phyloP scores from a whole-genome alignment of 2,329 filamentous ascomycete species.

The Curvularia hawaiiensis region DNA sequence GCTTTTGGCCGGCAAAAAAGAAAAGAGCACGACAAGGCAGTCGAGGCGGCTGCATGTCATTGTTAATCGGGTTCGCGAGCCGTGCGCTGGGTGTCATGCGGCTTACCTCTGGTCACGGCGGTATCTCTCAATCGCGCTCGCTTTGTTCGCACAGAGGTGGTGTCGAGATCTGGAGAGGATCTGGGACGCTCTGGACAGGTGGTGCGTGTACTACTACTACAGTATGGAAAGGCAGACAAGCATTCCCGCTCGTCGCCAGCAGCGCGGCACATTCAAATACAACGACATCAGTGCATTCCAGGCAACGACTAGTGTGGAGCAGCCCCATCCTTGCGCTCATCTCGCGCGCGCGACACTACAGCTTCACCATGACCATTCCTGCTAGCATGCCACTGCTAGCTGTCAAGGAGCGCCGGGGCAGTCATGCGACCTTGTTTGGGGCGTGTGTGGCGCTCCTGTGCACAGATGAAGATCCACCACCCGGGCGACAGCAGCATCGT shows the following conservation, averaged over 20 bases:
- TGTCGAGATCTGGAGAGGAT: slow-evolving; percentile 2
- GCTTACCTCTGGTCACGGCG: slow-evolving; percentile 17
- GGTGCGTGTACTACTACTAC: slow-evolving; percentile 18
- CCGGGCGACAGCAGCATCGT: slow-evolving; percentile 18
- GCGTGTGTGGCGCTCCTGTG: slow-evolving; percentile 42
- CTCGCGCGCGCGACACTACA: slow-evolving; percentile 30
- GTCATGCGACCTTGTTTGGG: slow-evolving; percentile 38
- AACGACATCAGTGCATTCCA: slow-evolving; percentile 36
- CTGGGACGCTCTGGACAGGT: slow-evolving; percentile 24
- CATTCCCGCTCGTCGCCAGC: slow-evolving; percentile 7
- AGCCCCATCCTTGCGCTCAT: slow-evolving; percentile 41
- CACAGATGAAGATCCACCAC: slow-evolving; percentile 32
- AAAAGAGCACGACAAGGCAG: slow-evolving; percentile 1
- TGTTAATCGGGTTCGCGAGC: slow-evolving; percentile 18
- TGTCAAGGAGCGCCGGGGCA: slow-evolving; percentile 36
- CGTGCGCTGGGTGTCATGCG: slow-evolving; percentile 18
- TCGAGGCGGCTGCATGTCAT: slow-evolving; percentile 20
- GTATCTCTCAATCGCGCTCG: not conserved
- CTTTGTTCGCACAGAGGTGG: slow-evolving; percentile 7
- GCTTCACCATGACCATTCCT: slow-evolving; percentile 36
- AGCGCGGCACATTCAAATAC: slow-evolving; percentile 42
- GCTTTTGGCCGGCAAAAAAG: slow-evolving; percentile 25
- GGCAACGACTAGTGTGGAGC: slow-evolving; percentile 33
- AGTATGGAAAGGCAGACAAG: not conserved
- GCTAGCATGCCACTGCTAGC: slow-evolving; percentile 35